These are phyloP conservation scores for Astragalus membranaceus DNA, from an alignment of 306 rosid genomes.

Conservation along the genomic window DNA sequence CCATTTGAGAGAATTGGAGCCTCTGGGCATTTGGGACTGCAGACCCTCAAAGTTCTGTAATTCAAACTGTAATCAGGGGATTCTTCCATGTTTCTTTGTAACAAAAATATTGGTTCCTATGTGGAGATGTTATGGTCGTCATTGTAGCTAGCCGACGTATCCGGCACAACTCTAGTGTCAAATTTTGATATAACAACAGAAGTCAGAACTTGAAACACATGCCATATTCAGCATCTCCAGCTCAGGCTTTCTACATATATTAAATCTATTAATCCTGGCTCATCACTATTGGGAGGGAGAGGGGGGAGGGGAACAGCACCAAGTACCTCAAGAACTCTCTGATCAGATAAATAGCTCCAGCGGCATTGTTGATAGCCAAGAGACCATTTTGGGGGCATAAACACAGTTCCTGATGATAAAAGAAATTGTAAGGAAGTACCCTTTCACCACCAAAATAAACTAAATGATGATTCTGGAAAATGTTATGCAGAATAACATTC, in stretches of 20 bases:
- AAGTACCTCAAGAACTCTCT: conserved; percentile 70
- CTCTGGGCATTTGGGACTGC: background rate
- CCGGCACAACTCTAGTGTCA: background rate
- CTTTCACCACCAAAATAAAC: background rate
- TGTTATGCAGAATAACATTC: conserved; percentile 1
- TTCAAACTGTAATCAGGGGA: background rate
- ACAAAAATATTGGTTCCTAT: background rate
- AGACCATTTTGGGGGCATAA: conserved; percentile 96
- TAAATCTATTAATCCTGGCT: conserved; percentile 9
- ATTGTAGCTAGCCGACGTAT: background rate
- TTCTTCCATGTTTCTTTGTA: background rate
- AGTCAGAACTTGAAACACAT: background rate
- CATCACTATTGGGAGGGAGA: background rate
- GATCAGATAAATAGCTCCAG: conserved; percentile 71
- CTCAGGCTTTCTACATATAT: background rate
- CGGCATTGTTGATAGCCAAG: conserved; percentile 95
- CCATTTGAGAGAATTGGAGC: too few species aligned
- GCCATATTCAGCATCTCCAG: conserved; percentile 19
- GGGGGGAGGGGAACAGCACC: background rate
- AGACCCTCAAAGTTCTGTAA: background rate
- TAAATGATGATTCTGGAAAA: background rate
- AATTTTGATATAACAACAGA: background rate
- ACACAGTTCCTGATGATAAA: conserved; percentile 52
- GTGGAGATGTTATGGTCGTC: background rate
- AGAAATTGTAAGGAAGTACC: conserved; percentile 11